These are phyloP conservation scores for Leptomonas pyrrhocoris DNA, from an alignment of 208 protist genomes.

Conservation along the genomic window DNA sequence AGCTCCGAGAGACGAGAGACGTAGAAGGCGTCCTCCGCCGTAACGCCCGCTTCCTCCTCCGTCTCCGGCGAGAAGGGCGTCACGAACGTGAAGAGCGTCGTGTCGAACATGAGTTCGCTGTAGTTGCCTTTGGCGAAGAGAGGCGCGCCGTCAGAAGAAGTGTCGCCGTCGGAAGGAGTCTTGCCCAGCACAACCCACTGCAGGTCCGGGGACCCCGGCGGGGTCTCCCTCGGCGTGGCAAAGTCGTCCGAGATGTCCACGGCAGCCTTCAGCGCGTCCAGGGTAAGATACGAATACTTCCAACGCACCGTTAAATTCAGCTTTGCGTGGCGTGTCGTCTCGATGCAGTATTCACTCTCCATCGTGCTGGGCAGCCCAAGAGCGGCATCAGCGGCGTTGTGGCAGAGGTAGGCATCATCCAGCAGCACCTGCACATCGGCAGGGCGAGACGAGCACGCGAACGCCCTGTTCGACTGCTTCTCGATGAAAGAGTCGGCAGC, in stretches of 20 bases:
- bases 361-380: slow-evolving; percentile 37
- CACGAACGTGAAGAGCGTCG: slow-evolving; percentile 23
- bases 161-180: not conserved
- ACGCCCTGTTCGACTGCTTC: not conserved
- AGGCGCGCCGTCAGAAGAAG: not conserved
- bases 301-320: slow-evolving; percentile 13
- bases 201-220: not conserved
- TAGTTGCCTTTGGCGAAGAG: slow-evolving; percentile 16
- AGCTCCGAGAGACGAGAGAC: slow-evolving; percentile 3
- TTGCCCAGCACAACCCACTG: slow-evolving; percentile 17
- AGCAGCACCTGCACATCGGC: slow-evolving; percentile 39
- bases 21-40: slow-evolving; percentile 15
- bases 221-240: not conserved
- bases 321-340: slow-evolving; percentile 12
- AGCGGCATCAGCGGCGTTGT: slow-evolving; percentile 25
- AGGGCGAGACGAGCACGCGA: slow-evolving; percentile 20
- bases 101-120: slow-evolving; percentile 15
- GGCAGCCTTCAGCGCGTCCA: slow-evolving; percentile 11
- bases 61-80: slow-evolving; percentile 3
- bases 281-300: slow-evolving; percentile 10
- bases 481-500: slow-evolving; percentile 27
- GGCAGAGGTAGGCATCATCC: slow-evolving; percentile 34
- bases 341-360: slow-evolving; percentile 33
- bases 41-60: not conserved
- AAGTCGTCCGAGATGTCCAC: not conserved